phyloP scores from a whole-genome alignment of 2,329 filamentous ascomycete genomes.

The Stagonosporopsis chrysanthemi region DNA sequence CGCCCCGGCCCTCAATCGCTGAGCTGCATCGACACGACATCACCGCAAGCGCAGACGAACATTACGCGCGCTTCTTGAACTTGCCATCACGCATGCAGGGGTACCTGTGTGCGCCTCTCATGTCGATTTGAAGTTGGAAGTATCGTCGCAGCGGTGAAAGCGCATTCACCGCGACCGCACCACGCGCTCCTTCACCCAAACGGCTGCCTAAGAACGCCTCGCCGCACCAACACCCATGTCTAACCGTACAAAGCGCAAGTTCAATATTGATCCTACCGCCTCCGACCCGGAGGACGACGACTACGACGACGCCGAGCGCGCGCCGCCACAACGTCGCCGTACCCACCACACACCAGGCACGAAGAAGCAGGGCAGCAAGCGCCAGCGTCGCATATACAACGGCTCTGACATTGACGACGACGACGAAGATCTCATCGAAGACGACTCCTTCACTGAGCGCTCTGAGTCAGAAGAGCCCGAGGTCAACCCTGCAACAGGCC shows the following conservation, averaged over 20 bases:
- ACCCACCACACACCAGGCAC: conserved; percentile 34
- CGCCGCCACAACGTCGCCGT: conserved; percentile 42
- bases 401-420: conserved; percentile 51
- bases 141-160: conserved; percentile 34
- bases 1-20: conserved; percentile 21
- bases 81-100: conserved; percentile 34
- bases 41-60: conserved; percentile 24
- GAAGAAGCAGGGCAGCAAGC: conserved; percentile 44
- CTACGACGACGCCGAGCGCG: conserved; percentile 44
- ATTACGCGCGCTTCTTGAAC: conserved; percentile 26
- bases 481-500: conserved; percentile 63
- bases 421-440: conserved; percentile 58
- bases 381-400: conserved; percentile 43
- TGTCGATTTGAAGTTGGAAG: conserved; percentile 29
- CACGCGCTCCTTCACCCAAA: conserved; percentile 27
- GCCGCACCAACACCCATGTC: conserved; percentile 44
- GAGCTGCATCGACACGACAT: conserved; percentile 35
- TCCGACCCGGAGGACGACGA: conserved; percentile 51
- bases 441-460: conserved; percentile 53
- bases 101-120: conserved; percentile 30
- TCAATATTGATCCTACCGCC: conserved; percentile 50
- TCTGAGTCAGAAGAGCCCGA: conserved; percentile 57
- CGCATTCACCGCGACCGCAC: conserved; percentile 21
- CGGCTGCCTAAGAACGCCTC: conserved; percentile 29
- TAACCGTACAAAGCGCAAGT: conserved; percentile 51